Evolutionary conservation across 495 filamentous ascomycete species (phyloP).

Genomic region (Rhypophila decipiens): DNA sequence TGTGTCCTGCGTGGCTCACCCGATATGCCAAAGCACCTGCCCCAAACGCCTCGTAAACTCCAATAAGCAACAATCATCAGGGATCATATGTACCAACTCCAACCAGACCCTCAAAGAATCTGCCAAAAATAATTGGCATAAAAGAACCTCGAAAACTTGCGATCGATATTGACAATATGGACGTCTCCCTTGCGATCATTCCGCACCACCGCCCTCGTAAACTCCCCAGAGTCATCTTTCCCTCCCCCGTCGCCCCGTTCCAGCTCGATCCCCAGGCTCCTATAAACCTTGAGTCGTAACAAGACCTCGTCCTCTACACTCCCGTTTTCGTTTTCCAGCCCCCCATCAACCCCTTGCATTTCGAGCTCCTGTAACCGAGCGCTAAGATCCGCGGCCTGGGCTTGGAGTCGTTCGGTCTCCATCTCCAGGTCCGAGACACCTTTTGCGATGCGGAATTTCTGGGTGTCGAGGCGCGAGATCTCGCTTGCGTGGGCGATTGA

Average conservation of each 20-base stretch:
- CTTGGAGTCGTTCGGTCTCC: constrained; percentile 79
- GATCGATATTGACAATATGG: constrained; percentile 89
- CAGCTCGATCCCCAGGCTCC: constrained; percentile 83
- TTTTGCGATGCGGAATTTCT: constrained; percentile 93
- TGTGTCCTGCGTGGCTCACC: too few species aligned
- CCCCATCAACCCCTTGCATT: constrained; percentile 67
- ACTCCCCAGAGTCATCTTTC: constrained; percentile 73
- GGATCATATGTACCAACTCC: too few species aligned
- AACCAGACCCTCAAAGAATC: constrained; percentile 39
- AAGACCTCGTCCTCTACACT: constrained; percentile 46
- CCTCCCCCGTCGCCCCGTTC: constrained; percentile 60
- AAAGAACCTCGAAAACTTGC: constrained; percentile 84
- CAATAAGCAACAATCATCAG: too few species aligned
- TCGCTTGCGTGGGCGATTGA: constrained; percentile 69
- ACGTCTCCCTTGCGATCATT: constrained; percentile 86
- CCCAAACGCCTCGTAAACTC: too few species aligned
- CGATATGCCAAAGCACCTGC: too few species aligned
- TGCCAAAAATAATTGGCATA: constrained; percentile 97
- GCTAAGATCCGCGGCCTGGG: constrained; percentile 70
- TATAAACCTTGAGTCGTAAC: constrained; percentile 83
- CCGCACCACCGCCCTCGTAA: constrained; percentile 77
- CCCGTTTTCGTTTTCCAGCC: constrained; percentile 17
- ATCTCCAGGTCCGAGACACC: constrained; percentile 81
- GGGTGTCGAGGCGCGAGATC: constrained; percentile 79
- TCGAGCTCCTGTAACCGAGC: constrained; percentile 75